These are phyloP conservation scores for Heterococcus sp. DNA, from an alignment of 108 stramenopile species.

Conservation along the genomic window DNA sequence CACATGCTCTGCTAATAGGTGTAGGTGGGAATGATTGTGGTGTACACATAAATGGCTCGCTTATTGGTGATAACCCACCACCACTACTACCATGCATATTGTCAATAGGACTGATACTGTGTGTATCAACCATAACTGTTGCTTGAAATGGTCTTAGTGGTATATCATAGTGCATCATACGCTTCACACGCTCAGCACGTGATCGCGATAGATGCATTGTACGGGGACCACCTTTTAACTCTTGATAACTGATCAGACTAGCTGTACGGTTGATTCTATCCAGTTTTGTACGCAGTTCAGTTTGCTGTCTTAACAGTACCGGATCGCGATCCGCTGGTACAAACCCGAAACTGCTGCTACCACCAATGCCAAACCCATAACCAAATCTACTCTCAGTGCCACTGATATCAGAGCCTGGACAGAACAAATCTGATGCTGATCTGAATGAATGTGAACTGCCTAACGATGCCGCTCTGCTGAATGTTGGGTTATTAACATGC, in stretches of 20 bases:
- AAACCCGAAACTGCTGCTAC: not conserved
- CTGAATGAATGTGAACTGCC: not conserved
- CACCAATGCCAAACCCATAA: no score
- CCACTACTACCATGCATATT: no score
- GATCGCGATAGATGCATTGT: not conserved
- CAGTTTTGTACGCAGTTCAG: slow-evolving; percentile 13
- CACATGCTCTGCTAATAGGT: slow-evolving; percentile 75
- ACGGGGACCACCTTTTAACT: not conserved
- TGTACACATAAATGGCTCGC: slow-evolving; percentile 96
- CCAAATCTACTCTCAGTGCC: no score
- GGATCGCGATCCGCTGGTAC: not conserved
- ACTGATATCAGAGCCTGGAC: no score
- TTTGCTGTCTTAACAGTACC: slow-evolving; percentile 4
- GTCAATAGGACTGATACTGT: not conserved
- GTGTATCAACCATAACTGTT: slow-evolving; percentile 9
- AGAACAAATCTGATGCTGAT: no score
- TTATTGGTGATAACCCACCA: no score
- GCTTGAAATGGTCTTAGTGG: slow-evolving; percentile 32
- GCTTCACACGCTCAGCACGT: slow-evolving; percentile 30
- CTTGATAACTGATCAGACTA: slow-evolving; percentile 20
- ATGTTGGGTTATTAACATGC: no score
- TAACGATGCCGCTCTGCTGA: not conserved
- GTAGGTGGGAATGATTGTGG: slow-evolving; percentile 92
- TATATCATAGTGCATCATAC: slow-evolving; percentile 52
- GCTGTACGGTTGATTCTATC: slow-evolving; percentile 34